phyloP scores from a whole-genome alignment of 768 basidiomycete species.

The Trametes elegans region DNA sequence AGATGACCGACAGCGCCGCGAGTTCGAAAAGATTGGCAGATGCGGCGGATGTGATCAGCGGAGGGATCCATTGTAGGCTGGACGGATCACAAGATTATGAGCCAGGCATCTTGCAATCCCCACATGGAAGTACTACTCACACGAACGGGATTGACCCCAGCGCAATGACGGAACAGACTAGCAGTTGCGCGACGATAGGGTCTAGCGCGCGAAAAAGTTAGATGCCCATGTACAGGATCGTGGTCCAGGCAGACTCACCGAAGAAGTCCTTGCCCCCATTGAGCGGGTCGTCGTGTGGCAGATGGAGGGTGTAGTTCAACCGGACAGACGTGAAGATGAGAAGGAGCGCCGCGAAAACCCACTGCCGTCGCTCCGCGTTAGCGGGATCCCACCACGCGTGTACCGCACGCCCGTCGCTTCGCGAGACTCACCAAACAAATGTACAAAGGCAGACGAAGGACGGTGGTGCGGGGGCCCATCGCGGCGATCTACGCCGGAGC shows the following conservation, averaged over 20 bases:
- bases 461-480: conserved; percentile 12
- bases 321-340: conserved; percentile 25
- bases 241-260: conserved; percentile 2
- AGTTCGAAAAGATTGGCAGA: conserved; percentile 23
- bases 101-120: background rate
- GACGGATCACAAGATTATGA: background rate
- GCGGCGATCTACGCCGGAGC: conserved; percentile 17
- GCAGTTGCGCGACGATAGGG: conserved; percentile 29
- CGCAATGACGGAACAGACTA: conserved; percentile 26
- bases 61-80: conserved; percentile 45
- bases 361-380: conserved; percentile 9
- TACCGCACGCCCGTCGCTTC: background rate
- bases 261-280: conserved; percentile 30
- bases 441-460: conserved; percentile 22
- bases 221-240: background rate
- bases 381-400: background rate
- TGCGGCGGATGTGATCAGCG: conserved; percentile 23
- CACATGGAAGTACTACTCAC: conserved; percentile 18
- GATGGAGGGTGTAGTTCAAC: conserved; percentile 28
- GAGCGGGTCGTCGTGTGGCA: conserved; percentile 28
- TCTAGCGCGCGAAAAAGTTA: conserved; percentile 15
- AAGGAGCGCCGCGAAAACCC: conserved; percentile 25
- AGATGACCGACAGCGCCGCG: conserved; percentile 22
- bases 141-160: conserved; percentile 23
- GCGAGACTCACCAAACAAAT: conserved; percentile 15